Base-by-base conservation (phyloP, 1,284 basidiomycete genomes). In the Sporisorium scitamineum region DNA sequence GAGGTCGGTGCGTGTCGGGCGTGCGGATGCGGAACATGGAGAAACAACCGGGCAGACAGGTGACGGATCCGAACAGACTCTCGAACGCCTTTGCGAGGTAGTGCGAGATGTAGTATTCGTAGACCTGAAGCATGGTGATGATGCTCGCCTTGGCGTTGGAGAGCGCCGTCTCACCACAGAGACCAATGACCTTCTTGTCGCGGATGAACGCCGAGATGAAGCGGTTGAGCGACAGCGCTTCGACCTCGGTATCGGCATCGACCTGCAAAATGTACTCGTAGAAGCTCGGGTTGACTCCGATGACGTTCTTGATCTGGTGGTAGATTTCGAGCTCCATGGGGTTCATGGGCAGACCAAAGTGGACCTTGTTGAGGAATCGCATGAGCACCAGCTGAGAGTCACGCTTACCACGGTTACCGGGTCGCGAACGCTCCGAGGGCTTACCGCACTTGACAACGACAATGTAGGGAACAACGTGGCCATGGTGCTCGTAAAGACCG, bases 51-150 rank as follows among this genome's bases (percentile, higher is more conserved):
- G 96, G 95, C 80, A 99, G 89, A 91, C 97, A 99, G 54, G 95
- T 98, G 70, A 99, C 95, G 18, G 94, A 96, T 56, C 95, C 95
- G 84, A 99, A 99, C 8, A 99, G 89, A 80, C 90, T 92, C 87
- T 98, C 96, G 87, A 99, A 99, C 0, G 97, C 95, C 86, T 99
- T 99, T 54, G 96, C 93, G 88, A 99, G 91, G 87, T 99, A 97
- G 68, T 85, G 84, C 51, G 79, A 84, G 57, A 84, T 84, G 76
- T 83, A 84, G 77, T 81, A 80, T 63, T 80, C 78, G 85, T 89
- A 80, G 45, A 91, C 92, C 88, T 97, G 95, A 90, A 97, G 95
- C 96, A 98, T 98, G 13, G 96, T 98, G 72, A 96, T 93, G 84
- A 96, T 89, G 3, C 94, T 95, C 85, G 95, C 92, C 84, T 94